These are phyloP conservation scores for Myxozyma vanderwaltii DNA, from an alignment of 805 yeast genomes.

Conservation along the genomic window DNA sequence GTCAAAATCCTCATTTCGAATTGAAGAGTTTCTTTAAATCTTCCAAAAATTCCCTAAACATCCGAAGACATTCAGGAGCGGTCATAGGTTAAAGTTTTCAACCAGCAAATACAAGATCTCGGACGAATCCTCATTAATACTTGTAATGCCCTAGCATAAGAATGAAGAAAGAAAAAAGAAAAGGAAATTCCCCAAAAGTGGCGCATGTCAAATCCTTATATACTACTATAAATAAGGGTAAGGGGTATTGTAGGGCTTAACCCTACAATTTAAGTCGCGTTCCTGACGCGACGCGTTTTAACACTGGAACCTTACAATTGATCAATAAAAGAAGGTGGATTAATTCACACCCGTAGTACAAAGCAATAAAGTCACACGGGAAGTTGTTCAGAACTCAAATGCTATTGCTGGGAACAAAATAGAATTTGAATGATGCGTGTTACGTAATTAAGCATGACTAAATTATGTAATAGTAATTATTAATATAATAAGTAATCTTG, in stretches of 20 bases:
- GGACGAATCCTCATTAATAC: slow-evolving; percentile 99
- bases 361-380: no score
- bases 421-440: no score
- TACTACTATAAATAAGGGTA: neutral
- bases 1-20: neutral
- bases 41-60: slow-evolving; percentile 45
- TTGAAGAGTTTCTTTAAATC: neutral
- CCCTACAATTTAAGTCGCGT: slow-evolving; percentile 8
- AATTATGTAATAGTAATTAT: no score
- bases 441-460: no score
- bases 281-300: slow-evolving; percentile 3
- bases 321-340: no score
- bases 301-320: no score
- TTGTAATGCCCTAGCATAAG: slow-evolving; percentile 99
- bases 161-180: slow-evolving; percentile 55
- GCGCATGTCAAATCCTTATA: neutral
- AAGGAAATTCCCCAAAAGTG: neutral
- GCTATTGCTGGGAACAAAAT: no score
- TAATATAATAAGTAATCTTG: no score
- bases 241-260: slow-evolving; percentile 9
- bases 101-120: slow-evolving; percentile 99
- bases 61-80: slow-evolving; percentile 47
- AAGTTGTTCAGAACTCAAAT: no score
- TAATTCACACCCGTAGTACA: no score
- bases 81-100: slow-evolving; percentile 98